A percentile compares a stretch with the other conserved stretches of the same genome.
Conservation (phyloP, 2,329 filamentous ascomycete genomes). For the Gremmenia infestans region DNA sequence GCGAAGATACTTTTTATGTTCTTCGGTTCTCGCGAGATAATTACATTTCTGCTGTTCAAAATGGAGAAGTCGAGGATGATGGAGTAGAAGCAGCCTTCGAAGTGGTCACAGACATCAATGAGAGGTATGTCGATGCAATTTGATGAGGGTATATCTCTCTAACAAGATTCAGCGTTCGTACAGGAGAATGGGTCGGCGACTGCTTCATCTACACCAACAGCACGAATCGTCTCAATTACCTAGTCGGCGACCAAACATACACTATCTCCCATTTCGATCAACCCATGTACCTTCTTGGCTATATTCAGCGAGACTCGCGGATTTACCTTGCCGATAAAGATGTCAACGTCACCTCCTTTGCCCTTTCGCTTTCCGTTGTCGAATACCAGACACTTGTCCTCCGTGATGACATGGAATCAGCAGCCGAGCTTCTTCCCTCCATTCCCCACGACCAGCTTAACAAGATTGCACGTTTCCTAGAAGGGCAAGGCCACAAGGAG, state of each 20-base stretch:
- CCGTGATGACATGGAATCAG: slow-evolving; percentile 87
- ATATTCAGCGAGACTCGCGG: slow-evolving; percentile 89
- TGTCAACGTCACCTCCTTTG: slow-evolving; percentile 84
- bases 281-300: slow-evolving; percentile 90
- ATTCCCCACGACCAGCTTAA: slow-evolving; percentile 93
- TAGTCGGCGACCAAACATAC: slow-evolving; percentile 96
- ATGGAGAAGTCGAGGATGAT: slow-evolving; percentile 73
- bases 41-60: slow-evolving; percentile 77
- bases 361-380: slow-evolving; percentile 83
- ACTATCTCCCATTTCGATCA: slow-evolving; percentile 96
- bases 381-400: slow-evolving; percentile 97
- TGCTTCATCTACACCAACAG: slow-evolving; percentile 98
- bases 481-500: slow-evolving; percentile 96
- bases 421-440: slow-evolving; percentile 74
- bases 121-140: slow-evolving; percentile 53
- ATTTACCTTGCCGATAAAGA: slow-evolving; percentile 97
- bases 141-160: slow-evolving; percentile 9
- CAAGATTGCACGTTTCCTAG: slow-evolving; percentile 95
- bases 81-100: slow-evolving; percentile 96
- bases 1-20: slow-evolving; percentile 93
- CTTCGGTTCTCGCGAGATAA: slow-evolving; percentile 85
- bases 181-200: slow-evolving; percentile 96
- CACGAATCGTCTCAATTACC: slow-evolving; percentile 94
- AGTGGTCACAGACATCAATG: slow-evolving; percentile 91
- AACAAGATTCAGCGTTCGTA: slow-evolving; percentile 61